Evolutionary conservation across 306 rosid genomes (phyloP), one percentile per base, ranked within the genome.

Genomic region (Casuarina glauca): DNA sequence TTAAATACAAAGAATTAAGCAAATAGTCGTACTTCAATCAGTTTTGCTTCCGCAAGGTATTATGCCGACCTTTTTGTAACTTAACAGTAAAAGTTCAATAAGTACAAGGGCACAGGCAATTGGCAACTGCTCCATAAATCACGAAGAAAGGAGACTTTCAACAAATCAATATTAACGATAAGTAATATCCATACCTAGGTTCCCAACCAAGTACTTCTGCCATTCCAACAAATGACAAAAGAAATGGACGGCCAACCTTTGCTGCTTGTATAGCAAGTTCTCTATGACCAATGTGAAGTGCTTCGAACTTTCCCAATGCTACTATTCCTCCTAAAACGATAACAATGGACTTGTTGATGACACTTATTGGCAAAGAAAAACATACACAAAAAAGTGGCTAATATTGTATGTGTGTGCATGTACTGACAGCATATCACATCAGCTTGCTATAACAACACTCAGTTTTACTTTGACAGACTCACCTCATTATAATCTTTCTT

Each of bases 211-310:
- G 89, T 42, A 93, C 96, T 85, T 95, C 89, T 15, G 97, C 96
- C 82, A 93, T 93, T 77, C 99, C 99, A 68, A 80, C 86, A 85
- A 95, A 93, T 80, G 99, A 95, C 79, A 95, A 80, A 53, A 95
- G 96, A 82, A 95, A 95, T 54, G 99, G 97, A 76, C 87, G 86
- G 73, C 99, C 99, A 52, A 89, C 89, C 84, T 83, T 93, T 39
- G 99, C 93, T 62, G 99, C 99, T 89, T 95, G 93, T 87, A 88
- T 87, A 45, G 92, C 99, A 74, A 93, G 99, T 79, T 93, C 99
- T 41, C 99, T 90, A 78, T 95, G 99, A 49, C 99, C 99, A 66
- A 91, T 78, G 67, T 95, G 99, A 78, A 93, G 88, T 74, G 97
- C 97, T 81, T 95, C 99, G 81, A 91, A 95, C 89, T 95, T 95